phyloP scores from a whole-genome alignment of 2,329 filamentous ascomycete genomes.

The Paraphaeosphaeria sporulosa region DNA sequence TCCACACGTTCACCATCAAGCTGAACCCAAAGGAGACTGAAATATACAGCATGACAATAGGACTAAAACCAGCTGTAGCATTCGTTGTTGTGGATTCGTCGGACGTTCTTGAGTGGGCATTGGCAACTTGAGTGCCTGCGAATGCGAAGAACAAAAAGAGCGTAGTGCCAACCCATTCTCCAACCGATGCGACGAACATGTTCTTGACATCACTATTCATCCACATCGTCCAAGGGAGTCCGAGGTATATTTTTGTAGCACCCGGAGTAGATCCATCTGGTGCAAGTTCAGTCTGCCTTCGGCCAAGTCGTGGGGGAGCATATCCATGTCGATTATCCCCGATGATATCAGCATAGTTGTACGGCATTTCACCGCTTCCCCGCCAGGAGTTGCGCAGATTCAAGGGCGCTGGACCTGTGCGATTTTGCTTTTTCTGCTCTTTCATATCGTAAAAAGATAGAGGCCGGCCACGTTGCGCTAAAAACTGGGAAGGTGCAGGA shows the following conservation, averaged over 20 bases:
- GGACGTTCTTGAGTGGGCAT: constrained; percentile 52
- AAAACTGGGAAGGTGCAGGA: background rate
- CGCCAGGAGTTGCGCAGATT: background rate
- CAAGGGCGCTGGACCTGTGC: background rate
- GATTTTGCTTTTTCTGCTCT: background rate
- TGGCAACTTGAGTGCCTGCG: constrained; percentile 49
- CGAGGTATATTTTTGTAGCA: constrained; percentile 10
- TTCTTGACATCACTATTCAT: constrained; percentile 26
- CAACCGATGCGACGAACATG: constrained; percentile 49
- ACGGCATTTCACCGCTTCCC: constrained; percentile 1
- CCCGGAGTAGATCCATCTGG: background rate
- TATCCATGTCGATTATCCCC: constrained; percentile 1
- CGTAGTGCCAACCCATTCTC: constrained; percentile 51
- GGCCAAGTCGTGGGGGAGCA: constrained; percentile 1
- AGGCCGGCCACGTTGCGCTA: background rate
- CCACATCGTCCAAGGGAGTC: constrained; percentile 31
- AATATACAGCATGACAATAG: constrained; percentile 45
- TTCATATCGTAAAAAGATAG: constrained; percentile 5
- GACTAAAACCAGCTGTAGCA: constrained; percentile 50
- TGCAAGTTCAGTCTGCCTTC: background rate
- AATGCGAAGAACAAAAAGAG: constrained; percentile 52
- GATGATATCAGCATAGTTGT: constrained; percentile 4
- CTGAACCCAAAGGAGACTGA: constrained; percentile 31
- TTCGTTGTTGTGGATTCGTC: constrained; percentile 46
- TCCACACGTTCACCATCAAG: constrained; percentile 38